A percentile compares a stretch with the other conserved stretches of the same genome.
These are phyloP conservation scores for Boletus rubescentipes DNA, from an alignment of 768 basidiomycete genomes.

Conservation along the genomic window DNA sequence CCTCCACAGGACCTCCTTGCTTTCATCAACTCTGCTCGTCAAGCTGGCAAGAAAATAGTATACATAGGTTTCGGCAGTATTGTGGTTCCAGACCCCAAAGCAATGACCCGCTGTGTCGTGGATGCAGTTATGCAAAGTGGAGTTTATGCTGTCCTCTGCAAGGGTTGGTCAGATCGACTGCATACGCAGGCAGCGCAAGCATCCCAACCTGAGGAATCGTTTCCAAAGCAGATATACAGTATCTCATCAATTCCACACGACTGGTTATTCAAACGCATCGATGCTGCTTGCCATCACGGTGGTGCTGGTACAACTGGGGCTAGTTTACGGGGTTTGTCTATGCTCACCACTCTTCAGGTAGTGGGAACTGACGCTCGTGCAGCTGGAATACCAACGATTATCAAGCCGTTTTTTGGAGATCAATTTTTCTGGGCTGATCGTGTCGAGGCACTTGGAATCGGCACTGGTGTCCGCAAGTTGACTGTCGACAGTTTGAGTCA, in stretches of 20 bases:
- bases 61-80: conserved; percentile 99
- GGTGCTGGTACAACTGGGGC: conserved; percentile 97
- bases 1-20: conserved; percentile 76
- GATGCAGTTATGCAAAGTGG: conserved; percentile 86
- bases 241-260: conserved; percentile 91
- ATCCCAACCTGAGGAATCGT: conserved; percentile 62
- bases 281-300: conserved; percentile 98
- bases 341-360: background rate
- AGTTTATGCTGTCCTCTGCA: conserved; percentile 91
- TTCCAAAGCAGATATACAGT: conserved; percentile 78
- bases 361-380: conserved; percentile 2
- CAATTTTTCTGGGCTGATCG: conserved; percentile 98
- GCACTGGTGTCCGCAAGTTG: conserved; percentile 83
- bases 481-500: conserved; percentile 76
- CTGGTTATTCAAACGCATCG: conserved; percentile 92
- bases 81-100: conserved; percentile 91
- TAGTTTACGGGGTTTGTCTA: conserved; percentile 73
- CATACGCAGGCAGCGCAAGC: conserved; percentile 60
- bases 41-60: conserved; percentile 81
- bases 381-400: conserved; percentile 95
- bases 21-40: conserved; percentile 81
- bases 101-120: conserved; percentile 88
- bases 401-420: conserved; percentile 97
- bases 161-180: conserved; percentile 96
- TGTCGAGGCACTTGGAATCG: conserved; percentile 94